Base-by-base conservation (phyloP, 2,329 filamentous ascomycete genomes). In the Trichoderma brevicompactum region DNA sequence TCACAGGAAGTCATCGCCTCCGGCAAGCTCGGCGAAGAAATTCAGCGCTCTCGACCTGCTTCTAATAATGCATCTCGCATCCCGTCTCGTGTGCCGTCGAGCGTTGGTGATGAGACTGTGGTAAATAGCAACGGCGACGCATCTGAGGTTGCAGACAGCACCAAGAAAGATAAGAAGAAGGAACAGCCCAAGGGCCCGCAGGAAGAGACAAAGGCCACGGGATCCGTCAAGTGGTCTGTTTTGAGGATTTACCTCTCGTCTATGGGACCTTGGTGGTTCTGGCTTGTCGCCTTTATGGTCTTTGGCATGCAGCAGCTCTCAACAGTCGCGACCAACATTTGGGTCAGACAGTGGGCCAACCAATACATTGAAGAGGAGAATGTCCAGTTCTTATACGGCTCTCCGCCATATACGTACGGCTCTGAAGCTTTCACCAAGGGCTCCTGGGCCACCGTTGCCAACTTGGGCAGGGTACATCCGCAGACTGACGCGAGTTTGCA, bases 201-300 rank as follows among this genome's bases (percentile, higher is more conserved):
- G 81, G 83, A 87, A 55, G 95, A 99, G 76, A 83, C 84, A 48
- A 98, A 96, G 78, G 89, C 92, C 7, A 88, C 86, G 52, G 95
- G 95, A 34, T 89, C 93, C 46, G 92, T 99, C 71, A 95, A 97
- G 76, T 89, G 92, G 83, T 84, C 87, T 23, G 94, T 97, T 59
- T 90, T 99, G 72, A 81, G 88, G 67, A 87, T 96, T 74, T 99
- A 99, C 75, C 85, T 99, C 17, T 80, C 79, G 66, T 87, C 94
- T 69, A 99, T 99, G 95, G 95, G 95, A n/a, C 85, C 89, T 5
- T 97, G 93, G 92, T 94, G 92, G 84, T 99, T 96, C 80, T 99
- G 95, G 95, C 77, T 90, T 54, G 80, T 91, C 41, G 91, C 94
- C 19, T 79, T 88, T 13, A 70, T 88, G 5, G 89, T 94, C 43